A percentile compares a stretch with the other conserved stretches of the same genome.
These are phyloP conservation scores for Shiraia sp. DNA, from an alignment of 2,329 filamentous ascomycete species.

Conservation along the genomic window DNA sequence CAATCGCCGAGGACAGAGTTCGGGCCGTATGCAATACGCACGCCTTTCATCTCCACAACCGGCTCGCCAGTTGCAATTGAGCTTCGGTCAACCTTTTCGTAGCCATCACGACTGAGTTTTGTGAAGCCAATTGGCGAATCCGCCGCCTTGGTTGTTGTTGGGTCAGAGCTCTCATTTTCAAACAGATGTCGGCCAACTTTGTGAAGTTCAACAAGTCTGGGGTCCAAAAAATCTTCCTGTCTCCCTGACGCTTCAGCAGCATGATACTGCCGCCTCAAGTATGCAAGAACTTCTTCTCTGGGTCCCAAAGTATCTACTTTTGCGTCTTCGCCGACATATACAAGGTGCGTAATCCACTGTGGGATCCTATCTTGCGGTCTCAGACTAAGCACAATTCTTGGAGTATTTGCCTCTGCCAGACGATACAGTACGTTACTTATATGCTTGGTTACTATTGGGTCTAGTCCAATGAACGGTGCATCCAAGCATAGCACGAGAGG, in stretches of 20 bases:
- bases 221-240: slow-evolving; percentile 10
- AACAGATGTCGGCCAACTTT: slow-evolving; percentile 35
- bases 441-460: slow-evolving; percentile 75
- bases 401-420: slow-evolving; percentile 68
- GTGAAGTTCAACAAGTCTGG: slow-evolving; percentile 26
- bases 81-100: slow-evolving; percentile 24
- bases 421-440: slow-evolving; percentile 72
- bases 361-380: slow-evolving; percentile 86
- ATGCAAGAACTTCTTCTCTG: slow-evolving; percentile 64
- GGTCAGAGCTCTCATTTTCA: slow-evolving; percentile 34
- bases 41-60: slow-evolving; percentile 84
- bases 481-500: slow-evolving; percentile 82
- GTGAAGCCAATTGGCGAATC: background rate
- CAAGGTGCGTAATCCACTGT: slow-evolving; percentile 84
- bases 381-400: slow-evolving; percentile 75
- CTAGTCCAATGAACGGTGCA: slow-evolving; percentile 86
- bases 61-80: slow-evolving; percentile 60
- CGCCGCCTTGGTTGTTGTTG: background rate
- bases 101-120: slow-evolving; percentile 37
- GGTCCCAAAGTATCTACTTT: slow-evolving; percentile 68
- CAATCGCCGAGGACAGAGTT: slow-evolving; percentile 82
- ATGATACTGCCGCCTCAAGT: slow-evolving; percentile 37
- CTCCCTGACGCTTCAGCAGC: slow-evolving; percentile 19
- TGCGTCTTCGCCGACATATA: slow-evolving; percentile 71
- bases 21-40: slow-evolving; percentile 76